These are phyloP conservation scores for Chaetomium tenue DNA, from an alignment of 495 filamentous ascomycete genomes.

Conservation along the genomic window DNA sequence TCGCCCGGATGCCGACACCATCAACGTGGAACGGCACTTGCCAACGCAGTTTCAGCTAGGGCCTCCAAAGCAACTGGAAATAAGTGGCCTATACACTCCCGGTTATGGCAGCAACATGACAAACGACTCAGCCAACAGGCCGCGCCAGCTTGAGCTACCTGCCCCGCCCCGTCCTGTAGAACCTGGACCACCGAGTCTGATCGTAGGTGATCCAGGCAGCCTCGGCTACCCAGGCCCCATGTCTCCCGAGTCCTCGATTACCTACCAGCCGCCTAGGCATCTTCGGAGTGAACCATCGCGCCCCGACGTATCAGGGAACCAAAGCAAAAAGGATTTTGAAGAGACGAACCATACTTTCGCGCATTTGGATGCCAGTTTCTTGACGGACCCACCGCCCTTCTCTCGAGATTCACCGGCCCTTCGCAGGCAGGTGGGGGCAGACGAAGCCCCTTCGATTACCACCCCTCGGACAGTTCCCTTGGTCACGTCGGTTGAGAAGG, in stretches of 20 bases:
- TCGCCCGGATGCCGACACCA: constrained; percentile 36
- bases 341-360: not conserved
- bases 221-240: constrained; percentile 6
- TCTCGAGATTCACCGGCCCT: constrained; percentile 14
- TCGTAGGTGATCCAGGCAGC: not conserved
- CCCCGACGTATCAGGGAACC: not conserved
- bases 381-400: constrained; percentile 18
- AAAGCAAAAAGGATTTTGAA: not conserved
- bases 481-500: constrained; percentile 28
- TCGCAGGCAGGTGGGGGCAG: not conserved
- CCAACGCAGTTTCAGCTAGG: constrained; percentile 35
- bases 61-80: constrained; percentile 31
- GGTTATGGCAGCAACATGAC: constrained; percentile 19
- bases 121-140: not conserved
- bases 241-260: constrained; percentile 11
- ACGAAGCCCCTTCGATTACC: constrained; percentile 1
- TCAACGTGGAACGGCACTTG: constrained; percentile 40
- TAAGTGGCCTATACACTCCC: constrained; percentile 20
- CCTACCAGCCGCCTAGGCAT: constrained; percentile 1
- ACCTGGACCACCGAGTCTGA: not conserved
- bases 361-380: constrained; percentile 5
- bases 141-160: not conserved
- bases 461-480: constrained; percentile 25
- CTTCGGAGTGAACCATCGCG: constrained; percentile 14
- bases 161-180: not conserved